phyloP scores from a whole-genome alignment of 148 eudicot genomes.

The Spergularia marina region DNA sequence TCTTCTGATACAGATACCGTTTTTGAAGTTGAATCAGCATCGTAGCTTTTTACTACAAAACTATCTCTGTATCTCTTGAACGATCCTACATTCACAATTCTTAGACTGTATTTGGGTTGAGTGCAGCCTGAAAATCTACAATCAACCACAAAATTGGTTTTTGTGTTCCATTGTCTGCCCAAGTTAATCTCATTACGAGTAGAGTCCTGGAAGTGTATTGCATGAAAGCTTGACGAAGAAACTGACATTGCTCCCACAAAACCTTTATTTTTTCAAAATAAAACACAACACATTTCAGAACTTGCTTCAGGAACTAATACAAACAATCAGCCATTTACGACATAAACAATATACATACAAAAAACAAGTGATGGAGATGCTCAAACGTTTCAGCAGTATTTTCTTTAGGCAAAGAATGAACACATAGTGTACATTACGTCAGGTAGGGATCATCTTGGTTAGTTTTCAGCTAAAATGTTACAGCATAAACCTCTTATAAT shows the following conservation, averaged over 20 bases:
- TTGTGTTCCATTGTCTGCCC: conserved; percentile 8
- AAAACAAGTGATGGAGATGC: not conserved
- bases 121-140: conserved; percentile 10
- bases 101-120: conserved; percentile 1
- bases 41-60: conserved; percentile 20
- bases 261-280: conserved; percentile 1
- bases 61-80: not conserved
- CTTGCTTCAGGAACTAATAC: not conserved
- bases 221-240: conserved; percentile 20
- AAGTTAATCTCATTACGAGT: conserved; percentile 9
- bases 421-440: not conserved
- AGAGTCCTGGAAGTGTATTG: not conserved
- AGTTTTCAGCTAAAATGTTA: not conserved
- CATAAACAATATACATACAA: not conserved
- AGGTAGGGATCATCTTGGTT: not conserved
- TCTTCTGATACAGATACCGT: conserved; percentile 3
- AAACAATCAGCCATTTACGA: not conserved
- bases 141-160: conserved; percentile 3
- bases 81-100: not conserved
- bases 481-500: not conserved
- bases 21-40: conserved; percentile 19
- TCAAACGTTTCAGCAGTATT: not conserved
- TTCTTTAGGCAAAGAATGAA: not conserved
- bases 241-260: conserved; percentile 18
- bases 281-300: not conserved